Conservation (phyloP, 163 green algal genomes). For the Prototheca wickerhamii region DNA sequence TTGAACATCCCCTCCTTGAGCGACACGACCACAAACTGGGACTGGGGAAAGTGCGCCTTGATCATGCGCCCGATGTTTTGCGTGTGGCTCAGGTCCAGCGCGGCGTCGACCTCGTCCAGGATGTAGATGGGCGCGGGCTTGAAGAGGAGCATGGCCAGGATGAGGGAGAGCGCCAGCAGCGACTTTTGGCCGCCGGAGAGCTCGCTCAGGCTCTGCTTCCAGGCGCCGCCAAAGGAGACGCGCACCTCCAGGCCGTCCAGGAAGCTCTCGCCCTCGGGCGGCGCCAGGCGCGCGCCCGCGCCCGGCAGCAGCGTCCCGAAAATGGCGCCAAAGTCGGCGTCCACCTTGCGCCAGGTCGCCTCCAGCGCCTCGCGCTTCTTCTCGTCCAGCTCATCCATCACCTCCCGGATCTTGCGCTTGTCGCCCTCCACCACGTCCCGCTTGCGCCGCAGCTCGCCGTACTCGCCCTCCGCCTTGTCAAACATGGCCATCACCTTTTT, state of each 20-base stretch:
- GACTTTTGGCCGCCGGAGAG: slow-evolving; percentile 91
- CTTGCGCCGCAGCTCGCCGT: slow-evolving; percentile 58
- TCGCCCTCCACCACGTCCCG: slow-evolving; percentile 71
- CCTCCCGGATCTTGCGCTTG: slow-evolving; percentile 73
- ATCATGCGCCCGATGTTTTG: slow-evolving; percentile 99
- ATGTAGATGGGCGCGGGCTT: slow-evolving; percentile 99
- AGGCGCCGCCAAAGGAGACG: slow-evolving; percentile 93
- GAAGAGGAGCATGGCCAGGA: slow-evolving; percentile 95
- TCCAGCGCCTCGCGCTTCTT: slow-evolving; percentile 86
- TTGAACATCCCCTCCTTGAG: slow-evolving; percentile 99
- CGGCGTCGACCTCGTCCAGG: slow-evolving; percentile 97
- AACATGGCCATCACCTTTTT: slow-evolving; percentile 85
- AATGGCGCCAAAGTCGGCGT: slow-evolving; percentile 87
- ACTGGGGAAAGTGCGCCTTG: slow-evolving; percentile 91
- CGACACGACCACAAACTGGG: slow-evolving; percentile 92
- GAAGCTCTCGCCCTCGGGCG: slow-evolving; percentile 73
- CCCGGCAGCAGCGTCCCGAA: slow-evolving; percentile 95
- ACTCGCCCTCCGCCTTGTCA: slow-evolving; percentile 82
- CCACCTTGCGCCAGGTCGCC: slow-evolving; percentile 86
- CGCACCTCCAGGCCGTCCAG: slow-evolving; percentile 85
- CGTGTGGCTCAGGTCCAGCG: slow-evolving; percentile 96
- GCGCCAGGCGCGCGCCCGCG: slow-evolving; percentile 85
- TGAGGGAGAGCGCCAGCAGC: slow-evolving; percentile 92
- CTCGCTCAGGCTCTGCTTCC: slow-evolving; percentile 97
- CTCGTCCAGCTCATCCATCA: slow-evolving; percentile 93